These are phyloP conservation scores for Rosellinia necatrix DNA, from an alignment of 2,329 filamentous ascomycete genomes.

Conservation along the genomic window DNA sequence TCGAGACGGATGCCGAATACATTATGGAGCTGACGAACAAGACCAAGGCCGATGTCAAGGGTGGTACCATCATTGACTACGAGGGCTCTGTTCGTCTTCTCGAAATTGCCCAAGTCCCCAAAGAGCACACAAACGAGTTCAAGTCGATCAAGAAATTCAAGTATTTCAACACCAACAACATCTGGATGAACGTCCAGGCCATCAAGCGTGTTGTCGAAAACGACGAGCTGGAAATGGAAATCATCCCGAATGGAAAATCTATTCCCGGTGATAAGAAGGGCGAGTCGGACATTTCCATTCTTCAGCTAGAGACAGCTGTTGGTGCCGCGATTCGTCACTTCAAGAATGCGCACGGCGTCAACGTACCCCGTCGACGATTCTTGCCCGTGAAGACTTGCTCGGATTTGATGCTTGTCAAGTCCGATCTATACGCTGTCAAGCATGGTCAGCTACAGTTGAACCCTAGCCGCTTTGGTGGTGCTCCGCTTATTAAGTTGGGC, in stretches of 20 bases:
- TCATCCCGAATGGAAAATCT: slow-evolving; percentile 98
- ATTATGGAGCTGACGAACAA: slow-evolving; percentile 99
- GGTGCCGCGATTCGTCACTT: slow-evolving; percentile 99
- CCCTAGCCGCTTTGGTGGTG: slow-evolving; percentile 92
- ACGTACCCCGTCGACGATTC: slow-evolving; percentile 96
- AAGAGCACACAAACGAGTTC: slow-evolving; percentile 99
- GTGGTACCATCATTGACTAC: slow-evolving; percentile 99
- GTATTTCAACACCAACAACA: slow-evolving; percentile 99
- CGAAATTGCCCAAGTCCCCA: slow-evolving; percentile 98
- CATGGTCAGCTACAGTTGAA: slow-evolving; percentile 98
- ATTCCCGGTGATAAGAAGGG: slow-evolving; percentile 99
- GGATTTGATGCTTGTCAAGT: slow-evolving; percentile 99
- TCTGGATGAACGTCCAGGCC: slow-evolving; percentile 97
- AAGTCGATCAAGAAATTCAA: slow-evolving; percentile 99
- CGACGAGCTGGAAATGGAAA: slow-evolving; percentile 98
- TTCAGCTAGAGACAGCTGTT: slow-evolving; percentile 98
- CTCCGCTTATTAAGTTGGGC: slow-evolving; percentile 97
- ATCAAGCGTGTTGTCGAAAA: slow-evolving; percentile 99
- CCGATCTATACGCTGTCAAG: slow-evolving; percentile 97
- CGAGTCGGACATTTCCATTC: slow-evolving; percentile 94
- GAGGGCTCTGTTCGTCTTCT: slow-evolving; percentile 95
- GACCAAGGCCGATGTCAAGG: slow-evolving; percentile 99
- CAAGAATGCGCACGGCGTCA: slow-evolving; percentile 97
- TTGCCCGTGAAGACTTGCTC: slow-evolving; percentile 99
- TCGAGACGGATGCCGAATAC: slow-evolving; percentile 95